phyloP scores from a whole-genome alignment of 2,329 filamentous ascomycete species.

The Fusarium gaditjirri region DNA sequence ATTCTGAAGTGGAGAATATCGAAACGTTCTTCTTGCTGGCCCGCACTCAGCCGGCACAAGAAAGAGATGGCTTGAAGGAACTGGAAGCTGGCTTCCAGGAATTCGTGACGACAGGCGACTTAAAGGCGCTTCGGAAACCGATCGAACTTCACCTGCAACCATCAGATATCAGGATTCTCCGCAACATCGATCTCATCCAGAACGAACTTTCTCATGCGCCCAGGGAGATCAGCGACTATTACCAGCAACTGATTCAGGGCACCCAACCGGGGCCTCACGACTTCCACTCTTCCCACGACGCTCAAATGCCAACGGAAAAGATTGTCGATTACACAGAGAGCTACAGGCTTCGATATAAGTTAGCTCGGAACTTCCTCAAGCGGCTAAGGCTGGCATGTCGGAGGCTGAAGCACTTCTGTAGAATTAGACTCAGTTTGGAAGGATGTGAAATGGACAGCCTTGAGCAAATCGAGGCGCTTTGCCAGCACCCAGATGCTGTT shows the following conservation, averaged over 20 bases:
- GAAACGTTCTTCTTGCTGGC: background rate
- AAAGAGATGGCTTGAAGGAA: background rate
- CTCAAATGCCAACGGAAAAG: background rate
- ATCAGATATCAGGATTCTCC: background rate
- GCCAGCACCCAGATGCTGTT: background rate
- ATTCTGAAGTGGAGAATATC: background rate
- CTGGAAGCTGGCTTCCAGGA: background rate
- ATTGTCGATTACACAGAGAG: slow-evolving; percentile 19
- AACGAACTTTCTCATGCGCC: background rate
- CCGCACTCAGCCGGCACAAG: background rate
- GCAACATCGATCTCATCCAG: background rate
- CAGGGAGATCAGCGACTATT: background rate
- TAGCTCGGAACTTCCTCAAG: slow-evolving; percentile 14
- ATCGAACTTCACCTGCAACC: background rate
- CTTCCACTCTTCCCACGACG: background rate
- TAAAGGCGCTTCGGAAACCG: background rate
- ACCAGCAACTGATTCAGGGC: background rate
- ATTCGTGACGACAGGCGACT: background rate
- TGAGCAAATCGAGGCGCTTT: fast-evolving
- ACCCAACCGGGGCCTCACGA: background rate
- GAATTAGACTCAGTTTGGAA: background rate
- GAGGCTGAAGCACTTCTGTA: slow-evolving; percentile 10
- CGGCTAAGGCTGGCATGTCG: slow-evolving; percentile 24
- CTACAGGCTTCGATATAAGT: slow-evolving; percentile 9
- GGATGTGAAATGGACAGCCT: background rate